Conservation (phyloP, 2,329 filamentous ascomycete genomes). For the Fusarium coffeatum region DNA sequence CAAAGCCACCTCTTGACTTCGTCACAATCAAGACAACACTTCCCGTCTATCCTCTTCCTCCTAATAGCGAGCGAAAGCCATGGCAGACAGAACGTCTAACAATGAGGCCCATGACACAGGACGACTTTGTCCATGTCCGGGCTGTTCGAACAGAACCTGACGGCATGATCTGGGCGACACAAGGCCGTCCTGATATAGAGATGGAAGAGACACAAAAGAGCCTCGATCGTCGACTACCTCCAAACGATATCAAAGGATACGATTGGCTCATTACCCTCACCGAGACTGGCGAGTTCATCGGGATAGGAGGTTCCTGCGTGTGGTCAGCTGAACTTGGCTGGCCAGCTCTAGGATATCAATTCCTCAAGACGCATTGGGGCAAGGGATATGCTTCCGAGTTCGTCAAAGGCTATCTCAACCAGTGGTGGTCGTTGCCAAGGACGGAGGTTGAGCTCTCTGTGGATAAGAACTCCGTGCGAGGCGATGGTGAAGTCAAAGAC, state of each 20-base stretch:
- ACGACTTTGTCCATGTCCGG: conserved; percentile 64
- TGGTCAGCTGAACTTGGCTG: conserved; percentile 57
- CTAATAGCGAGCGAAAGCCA: conserved; percentile 52
- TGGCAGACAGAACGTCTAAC: conserved; percentile 66
- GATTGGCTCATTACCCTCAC: conserved; percentile 65
- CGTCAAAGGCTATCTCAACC: conserved; percentile 57
- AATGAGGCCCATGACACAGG: conserved; percentile 61
- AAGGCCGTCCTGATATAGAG: conserved; percentile 57
- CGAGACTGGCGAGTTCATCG: conserved; percentile 63
- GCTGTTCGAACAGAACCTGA: conserved; percentile 67
- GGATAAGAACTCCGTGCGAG: conserved; percentile 52
- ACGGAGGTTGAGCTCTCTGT: conserved; percentile 58
- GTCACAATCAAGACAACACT: conserved; percentile 62
- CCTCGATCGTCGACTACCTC: conserved; percentile 58
- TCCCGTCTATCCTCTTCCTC: conserved; percentile 57
- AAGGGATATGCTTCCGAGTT: conserved; percentile 69
- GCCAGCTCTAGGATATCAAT: conserved; percentile 70
- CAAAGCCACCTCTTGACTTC: conserved; percentile 43
- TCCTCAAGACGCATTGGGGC: conserved; percentile 65
- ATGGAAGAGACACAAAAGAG: conserved; percentile 56
- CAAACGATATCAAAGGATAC: conserved; percentile 63
- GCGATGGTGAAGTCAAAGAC: conserved; percentile 46
- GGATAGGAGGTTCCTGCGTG: conserved; percentile 59
- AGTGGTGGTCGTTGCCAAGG: conserved; percentile 64
- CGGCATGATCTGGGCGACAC: conserved; percentile 70